Evolutionary conservation across 2,329 filamentous ascomycete genomes (phyloP), one percentile per base, ranked within the genome.

Genomic region (Colletotrichum melonis): DNA sequence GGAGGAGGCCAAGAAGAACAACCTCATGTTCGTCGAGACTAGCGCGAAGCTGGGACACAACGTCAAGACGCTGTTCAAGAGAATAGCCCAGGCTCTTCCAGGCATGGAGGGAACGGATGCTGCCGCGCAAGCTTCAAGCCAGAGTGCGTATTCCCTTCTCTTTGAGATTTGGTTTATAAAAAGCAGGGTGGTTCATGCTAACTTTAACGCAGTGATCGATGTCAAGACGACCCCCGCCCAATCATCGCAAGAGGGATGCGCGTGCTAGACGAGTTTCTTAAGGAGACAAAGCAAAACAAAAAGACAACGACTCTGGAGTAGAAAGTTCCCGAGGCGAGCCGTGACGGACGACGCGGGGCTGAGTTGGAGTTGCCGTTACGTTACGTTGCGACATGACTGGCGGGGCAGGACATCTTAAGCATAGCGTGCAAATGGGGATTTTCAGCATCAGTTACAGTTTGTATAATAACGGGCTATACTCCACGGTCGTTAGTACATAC

Each of bases 21-120:
- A 97, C 77, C 87, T 98, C 77, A 98, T 99, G 94, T 99, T 99
- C 81, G 97, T 99, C 79, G 97, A 99, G 88, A 99, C 97, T 67
- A 98, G 95, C 83, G 97, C 97, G 67, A 99, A 99, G 89, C 89
- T 98, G 14, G 95, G 97, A 54, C 95, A 98, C 85, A 99, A 99
- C 81, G 97, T 99, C 78, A 99, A 99, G 89, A 94, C 93, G 77
- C 88, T 99, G 71, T 99, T 99, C 87, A 94, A 95, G 88, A 93
- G 95, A 87, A 99, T 99, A 90, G 97, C 97, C 54, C 97, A 99
- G 85, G 97, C 97, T 49, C 87, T 99, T 78, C 97, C 97, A 8
- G 97, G 97, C 26, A 98, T 99, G 97, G 97, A 99, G 83, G 95
- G 95, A 16, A 92, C 95, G 77, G 93, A 95, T 76, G 91, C 92